Percentiles rank a stretch among this genome's conserved stretches.
phyloP scores from a whole-genome alignment of 768 basidiomycete species.

The Termitomyces sp. region DNA sequence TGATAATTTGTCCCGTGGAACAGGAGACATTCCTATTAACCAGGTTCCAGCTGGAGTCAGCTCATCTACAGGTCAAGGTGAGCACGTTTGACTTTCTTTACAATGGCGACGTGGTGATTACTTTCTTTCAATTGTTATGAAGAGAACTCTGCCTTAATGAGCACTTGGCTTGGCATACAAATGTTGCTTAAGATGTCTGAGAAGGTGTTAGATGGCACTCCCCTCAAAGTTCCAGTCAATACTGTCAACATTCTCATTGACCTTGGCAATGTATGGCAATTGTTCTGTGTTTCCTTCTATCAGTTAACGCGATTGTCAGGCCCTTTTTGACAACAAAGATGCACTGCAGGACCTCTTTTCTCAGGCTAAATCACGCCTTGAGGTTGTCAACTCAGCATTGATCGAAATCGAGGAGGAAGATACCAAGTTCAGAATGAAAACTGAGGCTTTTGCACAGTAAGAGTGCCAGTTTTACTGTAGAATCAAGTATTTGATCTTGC shows the following conservation, averaged over 20 bases:
- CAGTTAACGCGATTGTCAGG: neutral
- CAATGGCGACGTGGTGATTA: neutral
- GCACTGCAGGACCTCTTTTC: neutral
- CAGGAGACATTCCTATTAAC: neutral
- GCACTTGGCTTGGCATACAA: neutral
- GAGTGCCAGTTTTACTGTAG: neutral
- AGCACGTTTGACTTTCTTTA: neutral
- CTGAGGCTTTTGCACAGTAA: neutral
- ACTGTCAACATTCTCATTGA: neutral
- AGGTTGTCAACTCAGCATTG: neutral
- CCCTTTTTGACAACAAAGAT: neutral
- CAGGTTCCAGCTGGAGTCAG: neutral
- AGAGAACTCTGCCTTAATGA: neutral
- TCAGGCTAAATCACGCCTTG: neutral
- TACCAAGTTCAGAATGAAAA: neutral
- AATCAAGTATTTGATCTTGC: neutral
- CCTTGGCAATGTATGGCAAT: neutral
- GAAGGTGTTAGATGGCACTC: neutral
- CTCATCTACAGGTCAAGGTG: neutral
- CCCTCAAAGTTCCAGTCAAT: neutral
- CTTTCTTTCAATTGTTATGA: too few species aligned
- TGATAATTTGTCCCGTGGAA: neutral
- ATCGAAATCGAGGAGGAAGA: neutral
- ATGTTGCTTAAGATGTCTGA: neutral
- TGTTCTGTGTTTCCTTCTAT: neutral